phyloP scores from a whole-genome alignment of 352 stramenopile genomes.

The Phytophthora litchii region DNA sequence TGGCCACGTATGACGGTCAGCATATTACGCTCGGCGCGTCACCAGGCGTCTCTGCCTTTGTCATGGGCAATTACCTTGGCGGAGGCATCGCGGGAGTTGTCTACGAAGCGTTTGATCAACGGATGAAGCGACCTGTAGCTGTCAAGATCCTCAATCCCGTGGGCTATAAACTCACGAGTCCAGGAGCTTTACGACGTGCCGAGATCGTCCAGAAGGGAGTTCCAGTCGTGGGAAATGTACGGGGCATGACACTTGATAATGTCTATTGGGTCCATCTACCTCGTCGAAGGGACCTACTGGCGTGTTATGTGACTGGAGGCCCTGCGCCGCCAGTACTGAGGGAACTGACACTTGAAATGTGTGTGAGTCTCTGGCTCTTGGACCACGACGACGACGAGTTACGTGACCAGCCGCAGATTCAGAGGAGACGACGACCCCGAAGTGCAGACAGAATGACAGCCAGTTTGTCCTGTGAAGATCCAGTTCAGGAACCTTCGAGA shows the following conservation, averaged over 20 bases:
- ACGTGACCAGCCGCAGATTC: conserved; percentile 18
- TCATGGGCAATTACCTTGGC: conserved; percentile 93
- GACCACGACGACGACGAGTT: conserved; percentile 69
- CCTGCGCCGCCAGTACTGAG: conserved; percentile 34
- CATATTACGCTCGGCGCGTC: conserved; percentile 56
- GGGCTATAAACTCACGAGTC: conserved; percentile 91
- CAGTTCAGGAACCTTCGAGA: conserved; percentile 35
- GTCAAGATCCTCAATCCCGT: conserved; percentile 98
- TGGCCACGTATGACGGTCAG: conserved; percentile 82
- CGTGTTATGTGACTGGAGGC: conserved; percentile 65
- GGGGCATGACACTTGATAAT: conserved; percentile 75
- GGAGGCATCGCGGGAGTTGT: conserved; percentile 93
- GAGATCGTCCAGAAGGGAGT: conserved; percentile 87
- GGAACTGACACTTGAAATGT: conserved; percentile 89
- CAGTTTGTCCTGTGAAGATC: conserved; percentile 44
- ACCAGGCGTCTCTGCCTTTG: conserved; percentile 47
- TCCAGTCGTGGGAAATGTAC: conserved; percentile 52
- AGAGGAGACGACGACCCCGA: conserved; percentile 9
- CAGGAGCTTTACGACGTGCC: conserved; percentile 72
- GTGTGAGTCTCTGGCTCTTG: conserved; percentile 79
- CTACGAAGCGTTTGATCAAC: conserved; percentile 90
- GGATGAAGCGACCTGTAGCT: conserved; percentile 84
- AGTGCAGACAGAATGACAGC: conserved; percentile 4
- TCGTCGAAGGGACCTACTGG: conserved; percentile 62
- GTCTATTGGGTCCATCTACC: conserved; percentile 81